Percentiles rank a stretch among this genome's conserved stretches.
Conservation (phyloP, 208 protist genomes). For the Crithidia brevicula region DNA sequence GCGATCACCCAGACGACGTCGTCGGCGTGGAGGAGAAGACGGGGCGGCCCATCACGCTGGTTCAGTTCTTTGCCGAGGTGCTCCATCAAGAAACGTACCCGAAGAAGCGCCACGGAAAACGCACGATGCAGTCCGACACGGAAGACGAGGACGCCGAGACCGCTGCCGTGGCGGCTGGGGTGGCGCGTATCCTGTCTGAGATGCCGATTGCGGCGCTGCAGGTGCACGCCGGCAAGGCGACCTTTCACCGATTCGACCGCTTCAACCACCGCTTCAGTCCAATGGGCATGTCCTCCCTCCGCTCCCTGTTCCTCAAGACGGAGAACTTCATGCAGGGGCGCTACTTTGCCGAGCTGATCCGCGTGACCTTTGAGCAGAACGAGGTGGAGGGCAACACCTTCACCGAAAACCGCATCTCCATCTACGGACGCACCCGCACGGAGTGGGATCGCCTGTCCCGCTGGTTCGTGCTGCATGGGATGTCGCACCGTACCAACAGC, state of each 20-base stretch:
- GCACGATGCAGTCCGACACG: too few species aligned
- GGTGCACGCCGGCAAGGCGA: slow-evolving; percentile 81
- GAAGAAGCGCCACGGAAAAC: slow-evolving; percentile 5
- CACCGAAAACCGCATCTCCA: slow-evolving; percentile 88
- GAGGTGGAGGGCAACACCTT: slow-evolving; percentile 60
- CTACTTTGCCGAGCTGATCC: slow-evolving; percentile 90
- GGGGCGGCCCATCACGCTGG: slow-evolving; percentile 43
- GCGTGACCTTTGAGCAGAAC: slow-evolving; percentile 51
- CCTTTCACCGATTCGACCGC: slow-evolving; percentile 90
- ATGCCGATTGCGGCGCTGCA: slow-evolving; percentile 79
- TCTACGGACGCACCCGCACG: slow-evolving; percentile 61
- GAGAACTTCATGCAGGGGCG: slow-evolving; percentile 91
- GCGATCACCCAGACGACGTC: slow-evolving; percentile 65
- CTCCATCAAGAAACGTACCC: slow-evolving; percentile 5
- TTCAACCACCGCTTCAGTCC: slow-evolving; percentile 90
- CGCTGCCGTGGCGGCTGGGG: slow-evolving; percentile 30
- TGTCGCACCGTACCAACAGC: slow-evolving; percentile 93
- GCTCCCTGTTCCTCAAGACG: slow-evolving; percentile 83
- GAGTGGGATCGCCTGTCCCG: slow-evolving; percentile 81
- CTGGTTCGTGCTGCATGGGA: slow-evolving; percentile 87
- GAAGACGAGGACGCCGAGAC: not conserved
- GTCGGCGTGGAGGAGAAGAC: slow-evolving; percentile 56
- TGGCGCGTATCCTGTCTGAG: slow-evolving; percentile 34
- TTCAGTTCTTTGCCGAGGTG: slow-evolving; percentile 40
- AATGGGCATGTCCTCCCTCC: slow-evolving; percentile 63